phyloP scores from a whole-genome alignment of 768 basidiomycete genomes.

The Leccinum variicolor region DNA sequence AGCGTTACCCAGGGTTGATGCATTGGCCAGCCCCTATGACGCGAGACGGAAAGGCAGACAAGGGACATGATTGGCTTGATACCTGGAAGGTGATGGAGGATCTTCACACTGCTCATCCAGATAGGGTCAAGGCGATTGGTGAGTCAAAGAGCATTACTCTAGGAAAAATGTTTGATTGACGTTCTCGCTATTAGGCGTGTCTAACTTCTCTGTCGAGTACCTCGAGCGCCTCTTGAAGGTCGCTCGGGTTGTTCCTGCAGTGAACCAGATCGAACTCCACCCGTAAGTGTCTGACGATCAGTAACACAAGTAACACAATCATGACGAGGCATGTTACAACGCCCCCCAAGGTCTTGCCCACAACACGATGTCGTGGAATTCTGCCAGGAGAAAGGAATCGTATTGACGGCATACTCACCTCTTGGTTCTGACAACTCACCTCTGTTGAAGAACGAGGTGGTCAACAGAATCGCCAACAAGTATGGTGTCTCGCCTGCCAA shows the following conservation, averaged over 20 bases:
- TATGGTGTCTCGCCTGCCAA: conserved; percentile 59
- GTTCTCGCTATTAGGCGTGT: conserved; percentile 43
- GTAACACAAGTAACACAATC: background rate
- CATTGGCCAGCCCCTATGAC: conserved; percentile 84
- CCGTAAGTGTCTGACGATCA: conserved; percentile 43
- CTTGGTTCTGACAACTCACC: conserved; percentile 72
- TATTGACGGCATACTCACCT: conserved; percentile 75
- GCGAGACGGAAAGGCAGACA: conserved; percentile 49
- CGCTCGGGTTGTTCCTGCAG: conserved; percentile 59
- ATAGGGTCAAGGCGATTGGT: conserved; percentile 79
- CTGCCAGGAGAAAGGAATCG: conserved; percentile 62
- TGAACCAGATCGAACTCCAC: conserved; percentile 79
- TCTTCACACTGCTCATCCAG: conserved; percentile 57
- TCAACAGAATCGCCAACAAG: conserved; percentile 60
- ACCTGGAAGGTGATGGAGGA: conserved; percentile 81
- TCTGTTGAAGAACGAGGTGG: conserved; percentile 55
- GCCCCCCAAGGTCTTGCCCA: conserved; percentile 48
- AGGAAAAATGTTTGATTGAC: background rate
- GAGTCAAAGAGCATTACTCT: conserved; percentile 7
- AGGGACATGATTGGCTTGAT: conserved; percentile 59
- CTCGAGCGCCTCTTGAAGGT: conserved; percentile 58
- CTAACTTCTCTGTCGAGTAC: conserved; percentile 67
- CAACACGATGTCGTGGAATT: conserved; percentile 63
- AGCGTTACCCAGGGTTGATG: conserved; percentile 54
- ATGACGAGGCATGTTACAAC: background rate